Conservation (phyloP, 768 basidiomycete genomes). For the Coprinopsis cinerea region DNA sequence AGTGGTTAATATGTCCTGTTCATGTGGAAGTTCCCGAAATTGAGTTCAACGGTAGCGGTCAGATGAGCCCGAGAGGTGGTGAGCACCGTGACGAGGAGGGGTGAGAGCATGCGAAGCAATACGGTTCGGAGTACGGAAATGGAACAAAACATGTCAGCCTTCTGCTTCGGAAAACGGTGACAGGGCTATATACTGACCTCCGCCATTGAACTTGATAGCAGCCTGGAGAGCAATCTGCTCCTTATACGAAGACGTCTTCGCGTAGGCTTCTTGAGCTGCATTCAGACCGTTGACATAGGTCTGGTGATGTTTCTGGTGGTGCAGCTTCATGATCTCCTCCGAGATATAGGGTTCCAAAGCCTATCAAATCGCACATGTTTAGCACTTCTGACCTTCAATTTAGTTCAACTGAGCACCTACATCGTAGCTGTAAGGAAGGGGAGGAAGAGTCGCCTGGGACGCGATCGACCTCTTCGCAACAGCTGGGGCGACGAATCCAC, state of each 20-base stretch:
- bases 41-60: no score
- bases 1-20: constrained; percentile 88
- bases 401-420: constrained; percentile 14
- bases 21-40: constrained; percentile 3
- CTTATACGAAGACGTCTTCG: constrained; percentile 56
- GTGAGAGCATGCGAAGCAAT: no score
- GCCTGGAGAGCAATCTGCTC: constrained; percentile 81
- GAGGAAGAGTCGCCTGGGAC: constrained; percentile 20
- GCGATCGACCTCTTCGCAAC: constrained; percentile 11
- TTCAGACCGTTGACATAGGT: constrained; percentile 94
- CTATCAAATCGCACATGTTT: constrained; percentile 29
- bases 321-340: constrained; percentile 88
- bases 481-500: constrained; percentile 39
- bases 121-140: no score
- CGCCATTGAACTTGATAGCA: constrained; percentile 97
- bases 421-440: constrained; percentile 27
- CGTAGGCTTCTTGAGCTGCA: constrained; percentile 82
- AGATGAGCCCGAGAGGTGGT: background rate
- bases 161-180: no score
- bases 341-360: constrained; percentile 93
- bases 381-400: background rate
- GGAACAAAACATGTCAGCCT: no score
- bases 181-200: constrained; percentile 46
- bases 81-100: background rate
- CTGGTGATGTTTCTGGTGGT: constrained; percentile 89